Base-by-base conservation (phyloP, 1,284 basidiomycete species). In the Termitomyces sp. region DNA sequence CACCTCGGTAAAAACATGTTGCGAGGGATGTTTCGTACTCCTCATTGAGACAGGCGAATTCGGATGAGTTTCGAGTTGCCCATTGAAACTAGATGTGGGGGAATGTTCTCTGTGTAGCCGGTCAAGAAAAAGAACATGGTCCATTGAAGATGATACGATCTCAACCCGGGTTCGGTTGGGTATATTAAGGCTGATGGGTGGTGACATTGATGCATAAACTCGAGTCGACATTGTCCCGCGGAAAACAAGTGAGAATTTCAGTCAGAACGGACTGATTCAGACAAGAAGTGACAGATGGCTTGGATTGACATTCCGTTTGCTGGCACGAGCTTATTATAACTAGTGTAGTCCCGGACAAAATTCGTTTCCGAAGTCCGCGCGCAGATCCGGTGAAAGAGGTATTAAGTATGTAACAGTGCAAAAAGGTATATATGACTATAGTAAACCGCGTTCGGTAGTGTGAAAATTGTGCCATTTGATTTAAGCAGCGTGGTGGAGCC, bases 401-500 rank as follows among this genome's bases (percentile, higher is more conserved):
- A 31, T 17, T 17, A 17, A 24, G 2, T 19, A 13, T 17, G 42
- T 24, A 5, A 6, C 28, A 34, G 33, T 34, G 31, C 17, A 7
- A 10, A 34, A 19, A 21, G 45, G 31, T 33, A 34, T 46, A 15
- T 15, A 19, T 34, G 19, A 36, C 21, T 26, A 4, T 10, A 38
- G 24, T 33, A 15, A 26, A 24, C n/a, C n/a, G n/a, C n/a, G 10
- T 28, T 38, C n/a, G n/a, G 15, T 28, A 38, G 15, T 12, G 34
- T 38, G 6, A 8, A 21, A 13, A 3, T 28, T 36, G 15, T 12
- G 12, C 33, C 2, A 17, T 24, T 31, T 39, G 7, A 7, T 33
- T 62, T 43, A 64, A n/a, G 56, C 60, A 17, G 56, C 61, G 58
- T 59, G 31, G 45, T 59, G 31, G 19, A 63, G 58, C 51, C 58